Base-by-base conservation (phyloP, 2,329 filamentous ascomycete genomes). In the Diaporthe citrichinensis region DNA sequence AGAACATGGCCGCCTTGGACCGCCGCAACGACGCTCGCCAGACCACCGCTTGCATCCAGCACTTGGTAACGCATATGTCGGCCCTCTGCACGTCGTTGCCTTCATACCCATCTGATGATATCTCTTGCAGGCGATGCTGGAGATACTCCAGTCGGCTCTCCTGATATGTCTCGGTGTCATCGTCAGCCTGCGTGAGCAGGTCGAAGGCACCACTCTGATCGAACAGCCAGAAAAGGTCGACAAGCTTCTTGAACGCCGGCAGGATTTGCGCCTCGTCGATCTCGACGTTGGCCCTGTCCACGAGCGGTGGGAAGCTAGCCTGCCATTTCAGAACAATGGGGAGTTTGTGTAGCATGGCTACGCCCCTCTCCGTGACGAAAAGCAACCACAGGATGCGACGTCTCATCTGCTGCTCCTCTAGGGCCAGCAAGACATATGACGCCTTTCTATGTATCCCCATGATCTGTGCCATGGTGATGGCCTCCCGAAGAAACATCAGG, bases 401-500 rank as follows among this genome's bases (percentile, higher is more conserved):
- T 8, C 85, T 83, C 69, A 88, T 81, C 76, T 88, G 86, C 59
- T 87, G 84, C 68, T 88, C 86, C 4, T 81, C 74, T 7, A 81
- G 76, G 0, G 82, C 77, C 1, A 88, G 79, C 1, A 78, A 78
- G 4, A 78, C 49, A 76, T 88, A 88, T 0, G 84, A 84, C 0
- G 84, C 82, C 67, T 87, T 84, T 15, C 85, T 83, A 69, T 89
- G 86, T 7, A 90, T 80, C 0, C 85, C 81, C 78, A 89, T 83
- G 59, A 89, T 85, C 76, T 90, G 88, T 2, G 88, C 87, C 31
- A 88, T 81, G 0, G 88, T 88, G n/a, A 90, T 87, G 8, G 87
- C 86, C 76, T 89, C 88, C 8, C 88, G 83, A 9, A 90, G 78
- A 76, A 87, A 87, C 12, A 89, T 78, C 9, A 89, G 80, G 2